Percentiles rank a stretch among this genome's conserved stretches.
phyloP scores from a whole-genome alignment of 305 asterid genomes.

The Rubia peregrina region DNA sequence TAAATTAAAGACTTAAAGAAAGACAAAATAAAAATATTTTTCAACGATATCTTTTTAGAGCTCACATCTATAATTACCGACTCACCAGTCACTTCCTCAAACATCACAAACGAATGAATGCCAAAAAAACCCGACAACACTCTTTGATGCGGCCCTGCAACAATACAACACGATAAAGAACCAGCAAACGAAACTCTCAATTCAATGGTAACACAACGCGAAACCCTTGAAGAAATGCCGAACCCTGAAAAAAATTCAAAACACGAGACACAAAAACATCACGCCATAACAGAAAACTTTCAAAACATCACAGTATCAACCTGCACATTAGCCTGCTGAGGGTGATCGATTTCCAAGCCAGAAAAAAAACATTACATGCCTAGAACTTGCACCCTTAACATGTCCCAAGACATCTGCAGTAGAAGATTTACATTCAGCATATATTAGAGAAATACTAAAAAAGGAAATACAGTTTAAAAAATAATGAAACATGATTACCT shows the following conservation, averaged over 20 bases:
- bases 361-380: too few species aligned
- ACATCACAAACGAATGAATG: background rate
- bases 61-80: background rate
- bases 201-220: conserved; percentile 19
- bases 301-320: conserved; percentile 32
- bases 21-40: too few species aligned
- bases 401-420: too few species aligned
- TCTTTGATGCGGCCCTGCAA: conserved; percentile 95
- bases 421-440: too few species aligned
- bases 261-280: background rate
- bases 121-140: conserved; percentile 83
- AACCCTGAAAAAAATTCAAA: conserved; percentile 45
- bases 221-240: conserved; percentile 77
- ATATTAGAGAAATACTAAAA: too few species aligned
- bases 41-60: background rate
- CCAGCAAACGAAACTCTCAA: background rate
- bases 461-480: too few species aligned
- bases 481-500: too few species aligned
- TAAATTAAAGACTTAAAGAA: too few species aligned
- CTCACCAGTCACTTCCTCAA: background rate
- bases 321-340: conserved; percentile 62
- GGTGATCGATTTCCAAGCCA: conserved; percentile 70
- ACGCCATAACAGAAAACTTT: background rate
- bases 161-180: background rate
- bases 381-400: too few species aligned